Evolutionary conservation across 805 yeast species (phyloP).

Genomic region (Wickerhamiella azyma): DNA sequence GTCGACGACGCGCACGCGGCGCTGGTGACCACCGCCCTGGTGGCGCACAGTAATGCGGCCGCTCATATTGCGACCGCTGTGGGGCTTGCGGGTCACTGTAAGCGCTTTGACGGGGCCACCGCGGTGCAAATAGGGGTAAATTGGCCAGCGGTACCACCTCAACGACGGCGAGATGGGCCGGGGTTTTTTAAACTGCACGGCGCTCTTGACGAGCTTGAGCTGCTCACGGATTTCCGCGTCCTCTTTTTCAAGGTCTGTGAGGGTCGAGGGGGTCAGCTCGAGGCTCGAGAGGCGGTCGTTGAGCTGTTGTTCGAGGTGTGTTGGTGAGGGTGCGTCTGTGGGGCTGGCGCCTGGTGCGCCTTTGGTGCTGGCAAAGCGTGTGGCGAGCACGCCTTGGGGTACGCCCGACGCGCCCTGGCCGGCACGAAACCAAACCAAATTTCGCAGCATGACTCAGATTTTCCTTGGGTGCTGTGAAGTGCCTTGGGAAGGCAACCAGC

Average conservation of each 20-base stretch:
- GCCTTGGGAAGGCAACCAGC: no score
- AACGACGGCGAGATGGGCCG: slow-evolving; percentile 79
- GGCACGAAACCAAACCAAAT: no score
- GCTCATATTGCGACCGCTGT: slow-evolving; percentile 78
- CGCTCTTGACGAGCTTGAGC: slow-evolving; percentile 54
- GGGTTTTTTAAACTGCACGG: slow-evolving; percentile 55
- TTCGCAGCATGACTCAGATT: no score
- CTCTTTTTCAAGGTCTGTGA: slow-evolving; percentile 67
- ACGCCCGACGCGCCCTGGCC: no score
- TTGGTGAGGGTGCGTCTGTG: background rate
- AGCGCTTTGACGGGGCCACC: slow-evolving; percentile 69
- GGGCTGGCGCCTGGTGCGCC: no score
- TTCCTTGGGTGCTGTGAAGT: no score
- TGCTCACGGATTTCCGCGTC: slow-evolving; percentile 61
- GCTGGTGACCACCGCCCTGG: slow-evolving; percentile 93
- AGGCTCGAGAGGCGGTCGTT: slow-evolving; percentile 18
- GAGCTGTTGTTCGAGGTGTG: slow-evolving; percentile 10
- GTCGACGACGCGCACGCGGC: slow-evolving; percentile 75
- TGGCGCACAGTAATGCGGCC: slow-evolving; percentile 88
- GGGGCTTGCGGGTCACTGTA: slow-evolving; percentile 56
- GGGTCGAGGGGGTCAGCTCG: slow-evolving; percentile 29
- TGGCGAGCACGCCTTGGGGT: no score
- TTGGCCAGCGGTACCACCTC: slow-evolving; percentile 78
- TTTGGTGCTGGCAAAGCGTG: no score
- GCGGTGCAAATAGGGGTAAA: slow-evolving; percentile 73